These are phyloP conservation scores for Hypsizygus marmoreus DNA, from an alignment of 768 basidiomycete genomes.

Conservation along the genomic window DNA sequence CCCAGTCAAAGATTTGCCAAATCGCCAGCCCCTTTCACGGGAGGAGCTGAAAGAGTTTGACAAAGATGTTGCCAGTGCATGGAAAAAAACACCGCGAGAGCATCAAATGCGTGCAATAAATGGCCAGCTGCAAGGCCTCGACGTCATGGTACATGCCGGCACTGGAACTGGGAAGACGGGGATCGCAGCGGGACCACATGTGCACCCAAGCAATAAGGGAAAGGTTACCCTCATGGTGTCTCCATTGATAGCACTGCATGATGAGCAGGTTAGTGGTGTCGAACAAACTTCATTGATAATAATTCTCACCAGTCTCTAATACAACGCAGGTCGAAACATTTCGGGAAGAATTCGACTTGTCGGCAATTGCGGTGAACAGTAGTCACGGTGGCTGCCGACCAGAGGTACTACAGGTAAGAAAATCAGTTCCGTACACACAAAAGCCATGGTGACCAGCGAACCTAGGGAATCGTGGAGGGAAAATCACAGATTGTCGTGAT, in stretches of 20 bases:
- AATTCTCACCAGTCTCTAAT: no score
- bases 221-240: constrained; percentile 39
- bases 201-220: constrained; percentile 22
- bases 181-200: constrained; percentile 39
- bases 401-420: constrained; percentile 25
- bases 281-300: not conserved
- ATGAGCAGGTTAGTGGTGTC: constrained; percentile 32
- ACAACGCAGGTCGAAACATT: constrained; percentile 28
- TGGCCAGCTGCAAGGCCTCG: constrained; percentile 29
- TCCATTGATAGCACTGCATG: constrained; percentile 39
- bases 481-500: constrained; percentile 32
- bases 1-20: no score
- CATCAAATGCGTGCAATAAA: constrained; percentile 32
- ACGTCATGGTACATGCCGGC: constrained; percentile 37
- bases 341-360: constrained; percentile 27
- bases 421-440: not conserved
- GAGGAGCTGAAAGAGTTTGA: constrained; percentile 14
- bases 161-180: constrained; percentile 40
- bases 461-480: constrained; percentile 22
- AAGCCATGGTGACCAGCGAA: not conserved
- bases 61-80: constrained; percentile 17
- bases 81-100: constrained; percentile 17
- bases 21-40: constrained; percentile 7
- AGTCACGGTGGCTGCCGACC: constrained; percentile 27
- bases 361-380: constrained; percentile 33